A percentile compares a stretch with the other conserved stretches of the same genome.
These are phyloP conservation scores for Calonectria leucothoes DNA, from an alignment of 2,329 filamentous ascomycete species.

Conservation along the genomic window DNA sequence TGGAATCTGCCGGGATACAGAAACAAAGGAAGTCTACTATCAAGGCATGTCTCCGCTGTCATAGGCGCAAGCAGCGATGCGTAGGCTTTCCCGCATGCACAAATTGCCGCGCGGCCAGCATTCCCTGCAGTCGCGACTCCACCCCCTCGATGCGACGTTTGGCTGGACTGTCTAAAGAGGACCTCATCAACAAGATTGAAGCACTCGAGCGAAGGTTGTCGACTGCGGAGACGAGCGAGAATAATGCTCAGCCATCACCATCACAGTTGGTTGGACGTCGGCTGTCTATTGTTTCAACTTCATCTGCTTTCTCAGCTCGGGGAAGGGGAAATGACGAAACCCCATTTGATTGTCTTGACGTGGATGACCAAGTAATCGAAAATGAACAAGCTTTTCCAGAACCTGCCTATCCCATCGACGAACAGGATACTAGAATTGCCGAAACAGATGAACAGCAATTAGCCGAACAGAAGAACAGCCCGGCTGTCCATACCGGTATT, in stretches of 20 bases:
- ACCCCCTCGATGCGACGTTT: conserved; percentile 14
- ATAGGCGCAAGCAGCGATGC: conserved; percentile 19
- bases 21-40: conserved; percentile 12
- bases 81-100: conserved; percentile 19
- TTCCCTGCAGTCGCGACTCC: conserved; percentile 14
- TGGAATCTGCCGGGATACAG: neutral
- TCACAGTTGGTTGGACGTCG: neutral
- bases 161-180: conserved; percentile 18
- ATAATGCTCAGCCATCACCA: neutral
- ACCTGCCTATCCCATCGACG: no score
- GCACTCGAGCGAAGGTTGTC: neutral
- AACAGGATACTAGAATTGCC: no score
- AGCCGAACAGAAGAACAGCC: no score
- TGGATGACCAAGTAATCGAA: neutral
- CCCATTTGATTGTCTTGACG: neutral
- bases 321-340: neutral
- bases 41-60: conserved; percentile 21
- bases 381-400: neutral
- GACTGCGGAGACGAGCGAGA: neutral
- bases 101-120: conserved; percentile 13
- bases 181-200: conserved; percentile 16
- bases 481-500: neutral
- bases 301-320: neutral
- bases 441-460: neutral
- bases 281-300: neutral